Percentiles rank a stretch among this genome's conserved stretches.
Evolutionary conservation across 495 filamentous ascomycete genomes (phyloP).

Genomic region (Neurospora tetraspora): DNA sequence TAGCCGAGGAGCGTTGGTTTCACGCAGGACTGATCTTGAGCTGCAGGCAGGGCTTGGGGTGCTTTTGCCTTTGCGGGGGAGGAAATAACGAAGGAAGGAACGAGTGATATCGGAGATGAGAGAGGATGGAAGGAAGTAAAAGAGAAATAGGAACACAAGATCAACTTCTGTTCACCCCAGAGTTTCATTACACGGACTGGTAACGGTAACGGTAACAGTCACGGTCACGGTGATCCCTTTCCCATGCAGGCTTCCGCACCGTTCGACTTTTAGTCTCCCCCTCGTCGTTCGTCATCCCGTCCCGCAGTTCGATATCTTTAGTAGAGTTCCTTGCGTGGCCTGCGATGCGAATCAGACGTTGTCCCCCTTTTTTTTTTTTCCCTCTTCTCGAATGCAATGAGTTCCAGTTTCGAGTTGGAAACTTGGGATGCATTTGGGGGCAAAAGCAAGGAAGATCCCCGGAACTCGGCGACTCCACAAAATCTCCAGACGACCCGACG

Average conservation of each 20-base stretch:
- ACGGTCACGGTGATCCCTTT: neutral
- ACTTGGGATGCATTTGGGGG: neutral
- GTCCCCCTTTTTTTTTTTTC: neutral
- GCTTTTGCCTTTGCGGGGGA: neutral
- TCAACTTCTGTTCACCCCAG: neutral
- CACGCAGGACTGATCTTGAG: neutral
- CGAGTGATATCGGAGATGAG: neutral
- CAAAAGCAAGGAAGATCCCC: neutral
- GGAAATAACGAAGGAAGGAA: neutral
- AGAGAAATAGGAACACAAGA: neutral
- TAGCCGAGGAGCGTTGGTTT: neutral
- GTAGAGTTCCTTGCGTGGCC: neutral
- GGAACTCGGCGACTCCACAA: neutral
- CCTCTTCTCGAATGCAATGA: neutral
- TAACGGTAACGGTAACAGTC: neutral
- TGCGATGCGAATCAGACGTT: neutral
- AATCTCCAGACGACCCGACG: neutral
- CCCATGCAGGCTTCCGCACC: neutral
- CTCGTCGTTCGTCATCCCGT: neutral
- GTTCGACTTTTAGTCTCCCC: neutral
- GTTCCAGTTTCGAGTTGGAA: neutral
- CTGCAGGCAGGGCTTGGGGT: neutral
- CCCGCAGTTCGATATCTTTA: neutral
- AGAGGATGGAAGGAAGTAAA: neutral
- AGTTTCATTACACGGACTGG: neutral